These are phyloP conservation scores for Bretschneidera sinensis DNA, from an alignment of 345 rosid genomes.

Conservation along the genomic window DNA sequence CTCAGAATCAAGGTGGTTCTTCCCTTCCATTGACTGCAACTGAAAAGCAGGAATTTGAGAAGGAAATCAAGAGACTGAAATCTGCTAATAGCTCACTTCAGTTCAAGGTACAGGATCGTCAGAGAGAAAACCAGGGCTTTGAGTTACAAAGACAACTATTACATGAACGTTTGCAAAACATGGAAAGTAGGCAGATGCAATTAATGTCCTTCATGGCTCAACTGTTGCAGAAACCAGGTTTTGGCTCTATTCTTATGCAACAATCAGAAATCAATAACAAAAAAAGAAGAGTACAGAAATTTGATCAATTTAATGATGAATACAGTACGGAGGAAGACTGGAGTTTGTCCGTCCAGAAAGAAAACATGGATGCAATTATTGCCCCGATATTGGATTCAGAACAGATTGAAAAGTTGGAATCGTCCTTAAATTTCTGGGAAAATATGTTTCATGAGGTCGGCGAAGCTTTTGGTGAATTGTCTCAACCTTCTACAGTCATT, in stretches of 20 bases:
- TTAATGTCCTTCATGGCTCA: conserved; percentile 25
- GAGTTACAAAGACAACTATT: conserved; percentile 25
- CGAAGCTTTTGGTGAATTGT: conserved; percentile 14
- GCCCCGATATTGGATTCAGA: conserved; percentile 14
- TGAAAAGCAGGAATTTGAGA: conserved; percentile 38
- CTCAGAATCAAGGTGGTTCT: conserved; percentile 22
- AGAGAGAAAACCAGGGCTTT: conserved; percentile 30
- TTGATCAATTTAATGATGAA: conserved; percentile 12
- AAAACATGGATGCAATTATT: conserved; percentile 3
- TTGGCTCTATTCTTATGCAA: conserved; percentile 24
- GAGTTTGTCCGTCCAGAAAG: conserved; percentile 7
- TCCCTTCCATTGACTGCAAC: conserved; percentile 24
- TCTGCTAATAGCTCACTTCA: conserved; percentile 40
- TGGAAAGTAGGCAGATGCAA: conserved; percentile 45
- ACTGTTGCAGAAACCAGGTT: conserved; percentile 33
- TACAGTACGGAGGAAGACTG: conserved; percentile 3
- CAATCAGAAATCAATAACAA: conserved; percentile 32
- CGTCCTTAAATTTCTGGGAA: conserved; percentile 33
- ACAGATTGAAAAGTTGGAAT: conserved; percentile 39
- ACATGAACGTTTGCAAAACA: conserved; percentile 24
- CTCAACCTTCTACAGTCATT: conserved; percentile 11
- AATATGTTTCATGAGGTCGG: conserved; percentile 24
- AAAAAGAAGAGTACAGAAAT: conserved; percentile 36
- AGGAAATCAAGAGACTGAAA: conserved; percentile 32
- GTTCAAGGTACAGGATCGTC: conserved; percentile 31